phyloP scores from a whole-genome alignment of 805 yeast species.

The Ogataea naganishii region DNA sequence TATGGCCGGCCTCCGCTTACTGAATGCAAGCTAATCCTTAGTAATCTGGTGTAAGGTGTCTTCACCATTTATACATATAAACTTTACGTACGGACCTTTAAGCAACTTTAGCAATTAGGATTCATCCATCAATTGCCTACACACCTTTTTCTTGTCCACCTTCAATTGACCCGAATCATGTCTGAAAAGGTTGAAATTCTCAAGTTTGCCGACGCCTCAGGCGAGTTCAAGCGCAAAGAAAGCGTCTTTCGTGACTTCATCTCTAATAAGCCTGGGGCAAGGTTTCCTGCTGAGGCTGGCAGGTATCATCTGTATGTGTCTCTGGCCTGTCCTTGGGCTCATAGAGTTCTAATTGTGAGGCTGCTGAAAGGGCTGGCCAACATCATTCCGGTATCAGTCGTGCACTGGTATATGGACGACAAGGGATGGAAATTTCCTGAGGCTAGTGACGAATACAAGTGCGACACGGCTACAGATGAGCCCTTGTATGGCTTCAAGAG shows the following conservation, averaged over 20 bases:
- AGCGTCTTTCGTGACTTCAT: slow-evolving; percentile 57
- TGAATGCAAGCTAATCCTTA: no score
- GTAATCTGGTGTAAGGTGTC: no score
- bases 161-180: no score
- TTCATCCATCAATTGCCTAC: no score
- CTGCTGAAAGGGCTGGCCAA: slow-evolving; percentile 63
- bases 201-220: slow-evolving; percentile 42
- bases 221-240: slow-evolving; percentile 45
- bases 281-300: slow-evolving; percentile 63
- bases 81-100: no score
- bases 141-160: no score
- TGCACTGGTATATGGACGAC: slow-evolving; percentile 83
- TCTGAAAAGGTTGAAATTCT: slow-evolving; percentile 31
- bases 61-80: no score
- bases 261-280: slow-evolving; percentile 46
- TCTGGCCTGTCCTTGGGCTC: slow-evolving; percentile 95
- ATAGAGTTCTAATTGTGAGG: slow-evolving; percentile 68
- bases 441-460: slow-evolving; percentile 28
- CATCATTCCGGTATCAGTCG: slow-evolving; percentile 63
- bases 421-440: slow-evolving; percentile 81
- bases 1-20: no score
- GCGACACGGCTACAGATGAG: slow-evolving; percentile 45
- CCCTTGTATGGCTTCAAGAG: slow-evolving; percentile 50
- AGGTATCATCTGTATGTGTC: slow-evolving; percentile 87
- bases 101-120: no score